Evolutionary conservation across 139 green algal species (phyloP).

Genomic region (Coccomyxa sp.): DNA sequence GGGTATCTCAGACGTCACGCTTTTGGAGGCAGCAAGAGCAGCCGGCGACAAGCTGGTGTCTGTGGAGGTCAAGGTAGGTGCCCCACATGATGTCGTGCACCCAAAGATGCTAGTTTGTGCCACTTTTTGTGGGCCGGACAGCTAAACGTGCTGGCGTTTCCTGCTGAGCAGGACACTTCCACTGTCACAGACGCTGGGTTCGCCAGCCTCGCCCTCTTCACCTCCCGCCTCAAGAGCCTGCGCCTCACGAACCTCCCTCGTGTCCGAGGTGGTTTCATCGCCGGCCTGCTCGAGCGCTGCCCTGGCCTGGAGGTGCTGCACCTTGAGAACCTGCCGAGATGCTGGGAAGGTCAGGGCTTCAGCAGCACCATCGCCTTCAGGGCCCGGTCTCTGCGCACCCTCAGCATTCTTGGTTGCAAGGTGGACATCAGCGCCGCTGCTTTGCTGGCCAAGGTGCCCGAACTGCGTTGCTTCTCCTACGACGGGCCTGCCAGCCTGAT

Average conservation of each 20-base stretch:
- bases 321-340: conserved; percentile 29
- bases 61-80: background rate
- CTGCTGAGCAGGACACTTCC: background rate
- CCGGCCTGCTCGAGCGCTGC: conserved; percentile 35
- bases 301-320: conserved; percentile 27
- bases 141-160: background rate
- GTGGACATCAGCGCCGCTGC: conserved; percentile 1
- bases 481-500: conserved; percentile 16
- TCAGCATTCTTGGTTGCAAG: background rate
- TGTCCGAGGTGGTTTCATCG: conserved; percentile 35
- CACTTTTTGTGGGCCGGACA: background rate
- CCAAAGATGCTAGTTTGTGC: background rate
- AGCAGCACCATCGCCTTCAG: background rate
- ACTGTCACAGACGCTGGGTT: conserved; percentile 5
- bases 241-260: background rate
- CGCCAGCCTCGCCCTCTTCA: background rate
- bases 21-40: background rate
- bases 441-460: background rate
- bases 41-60: background rate
- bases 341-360: background rate
- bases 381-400: background rate
- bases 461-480: conserved; percentile 27
- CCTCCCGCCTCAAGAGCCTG: background rate
- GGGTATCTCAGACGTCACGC: background rate
- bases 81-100: background rate